Conservation (phyloP, 2,329 filamentous ascomycete species). For the Ophiostoma novo-ulmi region DNA sequence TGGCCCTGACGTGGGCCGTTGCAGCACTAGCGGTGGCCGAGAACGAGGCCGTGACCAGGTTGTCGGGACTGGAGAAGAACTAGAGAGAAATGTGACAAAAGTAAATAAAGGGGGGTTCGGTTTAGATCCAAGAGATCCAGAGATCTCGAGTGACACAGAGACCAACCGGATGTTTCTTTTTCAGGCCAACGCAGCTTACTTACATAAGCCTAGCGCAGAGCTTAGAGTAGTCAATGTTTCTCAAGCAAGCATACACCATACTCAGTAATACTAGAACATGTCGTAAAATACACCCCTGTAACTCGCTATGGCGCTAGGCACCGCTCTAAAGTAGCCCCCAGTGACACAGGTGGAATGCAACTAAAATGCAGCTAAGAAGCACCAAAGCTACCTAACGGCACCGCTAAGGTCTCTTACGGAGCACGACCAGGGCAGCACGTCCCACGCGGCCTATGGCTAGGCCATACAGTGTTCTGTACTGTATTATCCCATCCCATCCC, state of each 20-base stretch:
- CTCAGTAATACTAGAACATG: neutral
- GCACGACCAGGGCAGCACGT: slow-evolving; percentile 14
- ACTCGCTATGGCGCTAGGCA: neutral
- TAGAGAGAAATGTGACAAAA: neutral
- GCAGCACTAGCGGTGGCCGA: slow-evolving; percentile 9
- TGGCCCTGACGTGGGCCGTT: neutral
- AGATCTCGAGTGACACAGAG: neutral
- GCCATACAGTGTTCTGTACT: slow-evolving; percentile 12
- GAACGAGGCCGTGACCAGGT: neutral
- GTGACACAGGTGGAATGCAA: slow-evolving; percentile 5
- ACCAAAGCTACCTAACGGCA: slow-evolving; percentile 5
- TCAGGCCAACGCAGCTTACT: neutral
- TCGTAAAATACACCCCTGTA: neutral
- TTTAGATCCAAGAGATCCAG: neutral
- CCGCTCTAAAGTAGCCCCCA: neutral
- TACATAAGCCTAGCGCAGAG: slow-evolving; percentile 11
- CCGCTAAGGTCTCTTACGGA: neutral
- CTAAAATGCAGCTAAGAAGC: slow-evolving; percentile 12
- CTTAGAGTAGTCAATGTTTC: neutral
- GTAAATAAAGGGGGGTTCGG: neutral
- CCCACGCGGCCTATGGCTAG: slow-evolving; percentile 11
- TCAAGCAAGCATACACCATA: neutral
- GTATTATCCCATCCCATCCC: neutral
- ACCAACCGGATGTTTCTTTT: neutral
- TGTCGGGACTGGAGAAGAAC: neutral